phyloP scores from a whole-genome alignment of 306 rosid species.

The Glycyrrhiza uralensis region DNA sequence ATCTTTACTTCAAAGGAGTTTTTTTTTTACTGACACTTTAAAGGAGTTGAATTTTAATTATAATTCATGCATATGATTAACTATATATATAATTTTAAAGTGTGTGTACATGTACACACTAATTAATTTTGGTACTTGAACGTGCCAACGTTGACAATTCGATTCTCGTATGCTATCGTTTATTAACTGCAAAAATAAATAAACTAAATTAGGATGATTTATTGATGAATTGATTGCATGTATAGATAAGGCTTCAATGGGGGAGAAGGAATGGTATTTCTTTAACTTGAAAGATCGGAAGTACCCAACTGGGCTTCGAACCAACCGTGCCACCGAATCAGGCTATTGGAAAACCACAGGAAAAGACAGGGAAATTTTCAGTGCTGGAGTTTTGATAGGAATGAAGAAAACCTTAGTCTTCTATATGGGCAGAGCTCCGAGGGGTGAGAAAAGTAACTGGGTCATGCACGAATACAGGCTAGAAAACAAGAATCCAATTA shows the following conservation, averaged over 20 bases:
- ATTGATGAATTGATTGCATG: too few species aligned
- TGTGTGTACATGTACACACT: too few species aligned
- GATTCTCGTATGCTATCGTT: too few species aligned
- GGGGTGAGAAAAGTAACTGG: constrained; percentile 93
- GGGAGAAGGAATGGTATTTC: constrained; percentile 92
- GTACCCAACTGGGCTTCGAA: constrained; percentile 87
- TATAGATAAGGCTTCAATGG: constrained; percentile 84
- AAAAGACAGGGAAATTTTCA: constrained; percentile 76
- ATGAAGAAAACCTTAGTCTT: constrained; percentile 97
- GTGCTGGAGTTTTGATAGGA: constrained; percentile 58
- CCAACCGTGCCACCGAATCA: constrained; percentile 86
- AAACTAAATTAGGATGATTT: not conserved
- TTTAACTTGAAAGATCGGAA: constrained; percentile 77
- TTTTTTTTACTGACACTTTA: too few species aligned
- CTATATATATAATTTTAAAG: too few species aligned
- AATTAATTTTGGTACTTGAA: too few species aligned
- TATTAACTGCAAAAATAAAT: too few species aligned
- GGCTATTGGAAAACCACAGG: constrained; percentile 99
- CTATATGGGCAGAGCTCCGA: constrained; percentile 92
- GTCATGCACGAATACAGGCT: constrained; percentile 93
- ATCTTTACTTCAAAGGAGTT: too few species aligned
- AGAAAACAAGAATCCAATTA: constrained; percentile 51
- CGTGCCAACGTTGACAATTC: too few species aligned
- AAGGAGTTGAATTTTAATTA: too few species aligned
- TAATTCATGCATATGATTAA: too few species aligned